Evolutionary conservation across 305 asterid genomes (phyloP), one percentile per base, ranked within the genome.

Genomic region (Andrographis paniculata): DNA sequence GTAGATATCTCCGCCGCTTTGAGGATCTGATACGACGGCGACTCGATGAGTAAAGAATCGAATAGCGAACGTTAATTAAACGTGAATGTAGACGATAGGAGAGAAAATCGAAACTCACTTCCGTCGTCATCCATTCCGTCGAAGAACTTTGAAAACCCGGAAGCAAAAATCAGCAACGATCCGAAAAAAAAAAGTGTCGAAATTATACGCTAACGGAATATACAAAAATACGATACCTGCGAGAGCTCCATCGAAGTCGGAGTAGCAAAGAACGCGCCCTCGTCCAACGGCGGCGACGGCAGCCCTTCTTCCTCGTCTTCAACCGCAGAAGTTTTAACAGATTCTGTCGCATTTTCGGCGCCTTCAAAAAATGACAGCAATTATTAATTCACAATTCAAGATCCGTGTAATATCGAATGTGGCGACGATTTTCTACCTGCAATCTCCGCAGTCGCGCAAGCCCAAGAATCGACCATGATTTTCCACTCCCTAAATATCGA

Each of bases 51-150:
- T 58, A 66, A 61, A 50, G 74, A 78, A 69, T 83, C 72, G 43
- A 69, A 63, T 55, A 77, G 78, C 71, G 63, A 65, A 68, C 68
- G 57, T 51, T 50, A 31, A 59, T 24, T n/a, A n/a, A 51, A 55
- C 17, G 56, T 55, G 42, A 23, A 20, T 16, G 59, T 49, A 50
- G 39, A 52, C 50, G 50, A 55, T 68, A 57, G 50, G 37, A 47
- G 52, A 18, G 58, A 61, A 48, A 47, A 47, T 6, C 6, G 9
- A n/a, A 73, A 92, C 99, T 92, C 91, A 92, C 99, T 92, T 79
- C 94, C 96, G 56, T 87, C 83, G 46, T 83, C 96, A 56, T 92
- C 99, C 84, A 92, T 81, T 69, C 87, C 94, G 21, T 92, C 99
- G 57, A 92, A 92, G 83, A 92, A 79, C 99, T 92, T 59, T 56